Conservation (phyloP, 2,329 filamentous ascomycete genomes). For the Ustilaginoidea virens region DNA sequence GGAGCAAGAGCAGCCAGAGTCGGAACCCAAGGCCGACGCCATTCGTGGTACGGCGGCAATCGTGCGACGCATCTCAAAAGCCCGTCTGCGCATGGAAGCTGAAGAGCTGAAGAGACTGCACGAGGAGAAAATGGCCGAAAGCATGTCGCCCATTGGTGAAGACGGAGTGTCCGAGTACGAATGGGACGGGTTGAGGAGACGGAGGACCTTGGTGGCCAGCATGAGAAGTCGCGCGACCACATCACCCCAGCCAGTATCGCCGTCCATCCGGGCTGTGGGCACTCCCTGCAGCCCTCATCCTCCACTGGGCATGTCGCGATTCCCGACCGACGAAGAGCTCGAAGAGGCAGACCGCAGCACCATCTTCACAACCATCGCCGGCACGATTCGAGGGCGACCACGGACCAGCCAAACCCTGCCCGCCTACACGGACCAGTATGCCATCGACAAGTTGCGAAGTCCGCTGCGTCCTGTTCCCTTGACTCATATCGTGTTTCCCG, state of each 20-base stretch:
- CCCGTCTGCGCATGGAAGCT: conserved; percentile 62
- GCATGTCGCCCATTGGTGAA: conserved; percentile 61
- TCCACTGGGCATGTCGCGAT: conserved; percentile 66
- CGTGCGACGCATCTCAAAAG: conserved; percentile 63
- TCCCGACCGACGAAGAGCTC: conserved; percentile 50
- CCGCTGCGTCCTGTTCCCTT: conserved; percentile 47
- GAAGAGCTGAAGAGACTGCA: conserved; percentile 66
- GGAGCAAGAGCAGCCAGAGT: conserved; percentile 90
- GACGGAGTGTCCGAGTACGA: conserved; percentile 57
- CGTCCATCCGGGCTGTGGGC: conserved; percentile 8
- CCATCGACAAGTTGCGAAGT: conserved; percentile 28
- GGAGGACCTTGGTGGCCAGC: conserved; percentile 37
- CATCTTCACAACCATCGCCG: conserved; percentile 39
- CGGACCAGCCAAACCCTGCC: conserved; percentile 18
- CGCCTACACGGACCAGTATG: conserved; percentile 19
- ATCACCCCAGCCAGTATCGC: conserved; percentile 12
- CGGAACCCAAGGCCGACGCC: conserved; percentile 89
- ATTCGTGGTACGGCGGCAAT: conserved; percentile 85
- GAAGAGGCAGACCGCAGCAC: conserved; percentile 34
- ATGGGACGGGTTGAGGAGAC: conserved; percentile 78
- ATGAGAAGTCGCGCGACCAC: conserved; percentile 13
- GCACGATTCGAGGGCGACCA: conserved; percentile 29
- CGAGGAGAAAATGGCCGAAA: conserved; percentile 58
- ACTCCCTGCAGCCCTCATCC: conserved; percentile 16
- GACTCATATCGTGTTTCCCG: conserved; percentile 41